These are phyloP conservation scores for Forsythia viridissima DNA, from an alignment of 257 asterid species.

Conservation along the genomic window DNA sequence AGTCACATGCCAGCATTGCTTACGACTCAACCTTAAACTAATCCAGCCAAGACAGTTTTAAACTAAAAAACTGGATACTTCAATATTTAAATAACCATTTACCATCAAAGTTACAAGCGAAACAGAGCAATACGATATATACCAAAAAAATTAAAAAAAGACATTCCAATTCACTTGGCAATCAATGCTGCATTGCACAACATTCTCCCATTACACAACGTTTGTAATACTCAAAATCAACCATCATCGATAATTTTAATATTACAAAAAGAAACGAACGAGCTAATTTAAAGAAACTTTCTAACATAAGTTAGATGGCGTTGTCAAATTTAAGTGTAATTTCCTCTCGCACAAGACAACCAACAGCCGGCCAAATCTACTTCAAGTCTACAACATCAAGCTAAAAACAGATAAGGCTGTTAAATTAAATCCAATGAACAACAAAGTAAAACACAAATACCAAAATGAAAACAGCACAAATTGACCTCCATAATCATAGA, in stretches of 20 bases:
- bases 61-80: neutral
- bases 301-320: slow-evolving; percentile 6
- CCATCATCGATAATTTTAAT: neutral
- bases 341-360: neutral
- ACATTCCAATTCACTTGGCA: slow-evolving; percentile 22
- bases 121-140: neutral
- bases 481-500: slow-evolving; percentile 21
- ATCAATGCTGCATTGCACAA: slow-evolving; percentile 9
- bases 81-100: neutral
- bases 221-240: neutral
- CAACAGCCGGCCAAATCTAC: neutral
- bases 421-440: slow-evolving; percentile 33
- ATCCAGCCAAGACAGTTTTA: neutral
- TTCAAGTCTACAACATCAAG: slow-evolving; percentile 16
- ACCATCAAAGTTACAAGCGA: neutral
- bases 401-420: slow-evolving; percentile 20
- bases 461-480: slow-evolving; percentile 28
- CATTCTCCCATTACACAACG: too few species aligned
- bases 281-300: neutral
- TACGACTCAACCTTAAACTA: neutral
- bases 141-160: neutral
- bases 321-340: neutral
- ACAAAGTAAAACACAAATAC: slow-evolving; percentile 13
- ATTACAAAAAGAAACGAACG: neutral
- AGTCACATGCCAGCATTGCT: neutral